Evolutionary conservation across 306 rosid genomes (phyloP), one percentile per base, ranked within the genome.

Genomic region (Hylodesmum podocarpum): DNA sequence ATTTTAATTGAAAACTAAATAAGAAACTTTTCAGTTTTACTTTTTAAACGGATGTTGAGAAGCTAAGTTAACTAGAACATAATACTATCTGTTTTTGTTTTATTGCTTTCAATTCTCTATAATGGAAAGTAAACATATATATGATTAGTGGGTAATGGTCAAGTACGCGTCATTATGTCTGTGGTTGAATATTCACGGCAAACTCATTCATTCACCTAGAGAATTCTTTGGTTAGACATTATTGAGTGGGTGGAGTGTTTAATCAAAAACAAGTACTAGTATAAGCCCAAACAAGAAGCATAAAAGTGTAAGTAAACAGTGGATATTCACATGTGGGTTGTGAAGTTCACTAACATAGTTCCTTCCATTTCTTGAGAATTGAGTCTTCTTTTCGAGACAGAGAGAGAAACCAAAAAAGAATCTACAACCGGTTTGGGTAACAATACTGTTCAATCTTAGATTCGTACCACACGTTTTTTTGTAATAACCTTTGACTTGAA

Each of bases 131-230:
- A 40, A 28, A 39, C 69, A 46, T 22, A 46, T 53, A 61, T 3
- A 74, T 54, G 61, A 81, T 78, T 78, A 74, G 86, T 39, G 63
- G 80, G 53, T 74, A 24, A 78, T 36, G 14, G 73, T 58, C 70
- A 62, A 79, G 51, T 25, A 40, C 77, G 43, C 74, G 62, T 85
- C 61, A 85, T 75, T 71, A 75, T 85, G 82, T 53, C 29, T 65
- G 73, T 69, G 80, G 84, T 75, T 78, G 88, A 78, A 79, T 64
- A 29, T 58, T 62, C 69, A 69, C 36, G 31, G 75, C 44, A 21
- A 31, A 41, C 43, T 62, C 77, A 57, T 78, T 78, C 82, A 46
- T 78, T 75, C 82, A 46, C 73, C 76, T 16, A n/a, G 19, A 69
- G 54, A 74, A 73, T 43, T 62, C 76, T 39, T 58, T 6, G 58